These are phyloP conservation scores for Rubia tinctorum DNA, from an alignment of 305 asterid species.

Conservation along the genomic window DNA sequence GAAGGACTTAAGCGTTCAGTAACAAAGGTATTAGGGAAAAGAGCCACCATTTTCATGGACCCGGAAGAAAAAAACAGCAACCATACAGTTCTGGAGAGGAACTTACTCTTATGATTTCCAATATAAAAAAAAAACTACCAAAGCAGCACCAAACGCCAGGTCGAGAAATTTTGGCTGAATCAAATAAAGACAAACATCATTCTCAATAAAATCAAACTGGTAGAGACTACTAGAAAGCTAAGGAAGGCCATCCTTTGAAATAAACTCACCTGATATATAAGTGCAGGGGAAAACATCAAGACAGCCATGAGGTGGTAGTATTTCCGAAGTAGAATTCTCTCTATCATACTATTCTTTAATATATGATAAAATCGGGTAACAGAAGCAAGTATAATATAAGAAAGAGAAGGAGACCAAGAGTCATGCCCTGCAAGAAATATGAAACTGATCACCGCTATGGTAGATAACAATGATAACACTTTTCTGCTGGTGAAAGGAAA, in stretches of 20 bases:
- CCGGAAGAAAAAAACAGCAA: neutral
- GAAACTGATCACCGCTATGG: no score
- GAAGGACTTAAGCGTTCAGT: neutral
- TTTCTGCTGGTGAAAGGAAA: no score
- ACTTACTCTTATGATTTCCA: slow-evolving; percentile 92
- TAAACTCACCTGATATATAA: slow-evolving; percentile 77
- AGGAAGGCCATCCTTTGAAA: slow-evolving; percentile 12
- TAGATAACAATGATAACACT: no score
- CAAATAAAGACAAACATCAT: slow-evolving; percentile 23
- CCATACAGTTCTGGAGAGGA: slow-evolving; percentile 16
- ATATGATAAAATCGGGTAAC: no score
- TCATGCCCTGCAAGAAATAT: no score
- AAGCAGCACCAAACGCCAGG: slow-evolving; percentile 95
- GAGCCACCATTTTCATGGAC: neutral
- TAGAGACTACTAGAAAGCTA: slow-evolving; percentile 13
- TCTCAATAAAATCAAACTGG: slow-evolving; percentile 13
- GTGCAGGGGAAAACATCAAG: slow-evolving; percentile 90
- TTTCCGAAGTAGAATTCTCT: slow-evolving; percentile 95
- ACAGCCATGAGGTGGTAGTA: slow-evolving; percentile 98
- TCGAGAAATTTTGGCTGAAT: slow-evolving; percentile 87
- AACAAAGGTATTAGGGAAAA: neutral
- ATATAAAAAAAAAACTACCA: slow-evolving; percentile 75
- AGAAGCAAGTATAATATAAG: slow-evolving; percentile 65
- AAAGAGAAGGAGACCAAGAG: slow-evolving; percentile 39
- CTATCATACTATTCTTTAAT: slow-evolving; percentile 75